Conservation (phyloP, 2,329 filamentous ascomycete genomes). For the Cladosporium sp. region DNA sequence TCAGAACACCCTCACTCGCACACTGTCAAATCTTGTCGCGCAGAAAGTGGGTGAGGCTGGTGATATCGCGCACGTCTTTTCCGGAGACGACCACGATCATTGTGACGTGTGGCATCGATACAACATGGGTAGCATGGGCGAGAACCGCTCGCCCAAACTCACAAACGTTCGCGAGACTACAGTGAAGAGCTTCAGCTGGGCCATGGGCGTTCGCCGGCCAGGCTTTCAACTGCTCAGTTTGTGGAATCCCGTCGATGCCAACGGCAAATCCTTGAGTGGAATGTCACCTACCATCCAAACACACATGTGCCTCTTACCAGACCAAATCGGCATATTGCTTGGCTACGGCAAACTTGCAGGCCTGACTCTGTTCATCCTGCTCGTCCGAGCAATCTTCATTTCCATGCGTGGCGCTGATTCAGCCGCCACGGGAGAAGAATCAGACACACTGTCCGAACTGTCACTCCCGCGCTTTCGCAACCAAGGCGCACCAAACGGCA, state of each 20-base stretch:
- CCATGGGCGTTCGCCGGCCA: conserved; percentile 85
- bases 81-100: conserved; percentile 96
- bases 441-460: conserved; percentile 7
- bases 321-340: conserved; percentile 79
- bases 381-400: conserved; percentile 40
- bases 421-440: neutral
- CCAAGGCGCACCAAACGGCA: conserved; percentile 15
- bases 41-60: conserved; percentile 58
- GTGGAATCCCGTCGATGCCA: conserved; percentile 78
- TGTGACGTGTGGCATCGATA: conserved; percentile 77
- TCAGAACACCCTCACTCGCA: conserved; percentile 80
- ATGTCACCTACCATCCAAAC: conserved; percentile 66
- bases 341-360: conserved; percentile 64
- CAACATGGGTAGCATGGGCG: conserved; percentile 19
- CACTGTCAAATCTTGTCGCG: conserved; percentile 70
- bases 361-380: conserved; percentile 46
- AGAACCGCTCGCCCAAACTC: conserved; percentile 30
- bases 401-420: conserved; percentile 19
- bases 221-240: conserved; percentile 85
- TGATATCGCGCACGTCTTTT: conserved; percentile 81
- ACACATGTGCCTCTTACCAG: conserved; percentile 83
- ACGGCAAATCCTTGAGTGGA: conserved; percentile 26
- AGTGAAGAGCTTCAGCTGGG: conserved; percentile 91
- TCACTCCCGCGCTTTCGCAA: conserved; percentile 16
- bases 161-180: conserved; percentile 68